Conservation (phyloP, 1,284 basidiomycete species). For the Pyrrhoderma noxium region DNA sequence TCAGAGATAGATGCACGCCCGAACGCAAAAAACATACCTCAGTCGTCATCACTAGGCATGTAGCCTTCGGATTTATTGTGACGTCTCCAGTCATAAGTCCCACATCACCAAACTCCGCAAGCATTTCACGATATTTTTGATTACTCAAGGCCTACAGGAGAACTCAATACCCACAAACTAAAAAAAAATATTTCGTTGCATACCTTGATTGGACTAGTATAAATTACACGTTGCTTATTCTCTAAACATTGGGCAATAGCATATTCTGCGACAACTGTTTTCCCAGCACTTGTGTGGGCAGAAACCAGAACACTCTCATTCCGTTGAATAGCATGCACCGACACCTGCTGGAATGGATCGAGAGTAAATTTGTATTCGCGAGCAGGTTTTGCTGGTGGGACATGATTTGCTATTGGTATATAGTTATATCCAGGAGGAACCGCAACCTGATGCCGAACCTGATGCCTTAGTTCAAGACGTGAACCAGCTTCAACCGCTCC, state of each 20-base stretch:
- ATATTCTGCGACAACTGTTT: slow-evolving; percentile 98
- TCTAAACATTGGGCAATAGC: slow-evolving; percentile 95
- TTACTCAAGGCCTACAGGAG: slow-evolving; percentile 86
- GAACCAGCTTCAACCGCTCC: slow-evolving; percentile 58
- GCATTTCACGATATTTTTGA: slow-evolving; percentile 98
- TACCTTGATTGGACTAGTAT: slow-evolving; percentile 99
- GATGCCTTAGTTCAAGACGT: slow-evolving; percentile 69
- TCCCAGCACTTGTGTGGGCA: slow-evolving; percentile 98
- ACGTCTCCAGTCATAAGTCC: slow-evolving; percentile 99
- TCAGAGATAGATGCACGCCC: background rate
- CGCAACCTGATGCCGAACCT: slow-evolving; percentile 89
- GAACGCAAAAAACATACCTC: slow-evolving; percentile 53
- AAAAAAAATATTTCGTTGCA: slow-evolving; percentile 27
- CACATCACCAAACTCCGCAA: slow-evolving; percentile 95
- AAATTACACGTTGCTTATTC: slow-evolving; percentile 93
- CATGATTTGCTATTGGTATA: slow-evolving; percentile 84
- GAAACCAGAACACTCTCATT: slow-evolving; percentile 98
- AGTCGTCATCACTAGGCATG: slow-evolving; percentile 98
- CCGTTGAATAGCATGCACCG: slow-evolving; percentile 91
- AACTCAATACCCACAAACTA: slow-evolving; percentile 21
- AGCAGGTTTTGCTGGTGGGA: slow-evolving; percentile 87
- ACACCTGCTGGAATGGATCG: slow-evolving; percentile 96
- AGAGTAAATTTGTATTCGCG: slow-evolving; percentile 93
- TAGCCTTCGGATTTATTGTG: slow-evolving; percentile 97
- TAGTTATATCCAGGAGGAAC: slow-evolving; percentile 92